Percentiles rank a stretch among this genome's conserved stretches.
phyloP scores from a whole-genome alignment of 345 rosid genomes.

The Crucihimalaya himalaica region DNA sequence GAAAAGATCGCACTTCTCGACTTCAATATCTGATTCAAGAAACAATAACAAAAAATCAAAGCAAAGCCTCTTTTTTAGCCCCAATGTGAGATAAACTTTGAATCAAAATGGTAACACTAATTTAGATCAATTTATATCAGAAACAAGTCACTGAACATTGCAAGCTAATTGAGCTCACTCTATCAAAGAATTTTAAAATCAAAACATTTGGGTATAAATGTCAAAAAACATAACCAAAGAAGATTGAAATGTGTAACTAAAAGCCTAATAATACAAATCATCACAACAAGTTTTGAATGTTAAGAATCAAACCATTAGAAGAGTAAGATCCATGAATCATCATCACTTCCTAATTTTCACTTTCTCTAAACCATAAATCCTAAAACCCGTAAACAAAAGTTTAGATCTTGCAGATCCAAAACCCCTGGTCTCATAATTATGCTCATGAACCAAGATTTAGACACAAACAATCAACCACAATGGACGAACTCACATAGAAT shows the following conservation, averaged over 20 bases:
- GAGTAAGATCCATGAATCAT: slow-evolving; percentile 19
- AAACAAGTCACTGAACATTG: not conserved
- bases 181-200: not conserved
- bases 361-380: not conserved
- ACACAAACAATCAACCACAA: not conserved
- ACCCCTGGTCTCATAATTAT: slow-evolving; percentile 25
- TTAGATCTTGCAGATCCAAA: slow-evolving; percentile 22
- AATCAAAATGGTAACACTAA: not conserved
- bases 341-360: not conserved
- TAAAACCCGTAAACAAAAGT: not conserved
- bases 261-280: not conserved
- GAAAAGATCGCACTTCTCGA: slow-evolving; percentile 73
- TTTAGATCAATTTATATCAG: not conserved
- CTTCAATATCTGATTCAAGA: slow-evolving; percentile 39
- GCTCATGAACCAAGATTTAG: not conserved
- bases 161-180: not conserved
- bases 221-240: not conserved
- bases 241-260: not conserved
- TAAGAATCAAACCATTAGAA: not conserved
- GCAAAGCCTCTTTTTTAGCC: not conserved
- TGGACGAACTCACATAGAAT: not conserved
- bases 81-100: slow-evolving; percentile 17
- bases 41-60: not conserved
- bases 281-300: not conserved
- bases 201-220: not conserved